These are phyloP conservation scores for Colletotrichum euphorbiae DNA, from an alignment of 2,329 filamentous ascomycete species.

Conservation along the genomic window DNA sequence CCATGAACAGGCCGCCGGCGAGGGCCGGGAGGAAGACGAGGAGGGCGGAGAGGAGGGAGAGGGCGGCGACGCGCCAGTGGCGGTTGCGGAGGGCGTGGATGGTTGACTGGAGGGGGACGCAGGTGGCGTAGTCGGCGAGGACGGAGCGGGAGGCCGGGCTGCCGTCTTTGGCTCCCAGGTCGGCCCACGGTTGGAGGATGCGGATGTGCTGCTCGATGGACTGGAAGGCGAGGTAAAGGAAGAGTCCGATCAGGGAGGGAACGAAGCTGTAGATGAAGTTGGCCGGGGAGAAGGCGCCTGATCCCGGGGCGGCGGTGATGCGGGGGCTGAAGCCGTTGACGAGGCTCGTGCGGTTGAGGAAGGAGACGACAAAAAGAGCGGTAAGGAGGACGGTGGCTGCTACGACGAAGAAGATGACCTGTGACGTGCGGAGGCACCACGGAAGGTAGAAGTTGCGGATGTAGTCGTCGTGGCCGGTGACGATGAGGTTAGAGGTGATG, in stretches of 20 bases:
- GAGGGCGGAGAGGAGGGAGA: conserved; percentile 69
- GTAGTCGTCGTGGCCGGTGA: conserved; percentile 58
- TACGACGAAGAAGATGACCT: conserved; percentile 74
- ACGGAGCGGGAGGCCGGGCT: conserved; percentile 72
- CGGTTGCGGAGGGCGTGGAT: conserved; percentile 68
- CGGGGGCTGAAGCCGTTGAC: conserved; percentile 77
- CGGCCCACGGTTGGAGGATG: conserved; percentile 76
- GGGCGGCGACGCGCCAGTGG: conserved; percentile 73
- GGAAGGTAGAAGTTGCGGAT: conserved; percentile 75
- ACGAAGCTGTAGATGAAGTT: conserved; percentile 90
- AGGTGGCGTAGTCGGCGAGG: conserved; percentile 77
- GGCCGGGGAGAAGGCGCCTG: conserved; percentile 80
- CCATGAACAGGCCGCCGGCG: conserved; percentile 79
- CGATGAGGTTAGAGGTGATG: conserved; percentile 45
- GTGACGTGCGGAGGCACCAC: conserved; percentile 77
- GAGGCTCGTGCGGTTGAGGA: conserved; percentile 75
- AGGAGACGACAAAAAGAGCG: conserved; percentile 82
- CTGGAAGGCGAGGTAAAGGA: conserved; percentile 75
- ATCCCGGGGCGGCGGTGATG: conserved; percentile 68
- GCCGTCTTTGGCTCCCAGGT: conserved; percentile 68
- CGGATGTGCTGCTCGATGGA: conserved; percentile 74
- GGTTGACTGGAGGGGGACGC: conserved; percentile 70
- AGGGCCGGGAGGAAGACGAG: conserved; percentile 75
- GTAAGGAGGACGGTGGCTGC: conserved; percentile 71
- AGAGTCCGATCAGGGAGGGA: conserved; percentile 74